Evolutionary conservation across 1,139 yeast genomes (phyloP).

Genomic region (Lodderomyces margitis): DNA sequence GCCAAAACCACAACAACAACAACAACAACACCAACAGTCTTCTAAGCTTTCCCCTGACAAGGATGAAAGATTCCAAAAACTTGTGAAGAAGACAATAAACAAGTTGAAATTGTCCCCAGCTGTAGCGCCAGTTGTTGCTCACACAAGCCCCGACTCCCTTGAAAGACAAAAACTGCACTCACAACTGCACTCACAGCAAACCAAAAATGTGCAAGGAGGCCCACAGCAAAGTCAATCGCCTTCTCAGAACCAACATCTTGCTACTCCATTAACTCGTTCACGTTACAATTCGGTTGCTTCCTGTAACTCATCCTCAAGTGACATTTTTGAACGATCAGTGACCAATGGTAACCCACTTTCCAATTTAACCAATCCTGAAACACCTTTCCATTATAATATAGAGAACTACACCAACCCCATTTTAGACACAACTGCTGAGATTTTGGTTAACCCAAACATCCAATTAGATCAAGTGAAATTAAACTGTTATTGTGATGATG

Average conservation of each 20-base stretch:
- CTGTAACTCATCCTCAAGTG: slow-evolving; percentile 11
- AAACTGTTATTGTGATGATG: slow-evolving; percentile 23
- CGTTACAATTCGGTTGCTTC: slow-evolving; percentile 10
- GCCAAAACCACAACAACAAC: neutral
- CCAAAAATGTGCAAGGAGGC: too few relatives aligned
- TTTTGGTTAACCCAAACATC: slow-evolving; percentile 27
- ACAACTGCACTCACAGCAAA: neutral
- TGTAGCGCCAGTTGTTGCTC: slow-evolving; percentile 1
- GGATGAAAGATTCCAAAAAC: slow-evolving; percentile 11
- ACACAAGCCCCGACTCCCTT: neutral
- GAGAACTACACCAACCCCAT: slow-evolving; percentile 33
- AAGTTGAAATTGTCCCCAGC: slow-evolving; percentile 13
- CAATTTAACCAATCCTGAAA: slow-evolving; percentile 14
- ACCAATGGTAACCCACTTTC: slow-evolving; percentile 2
- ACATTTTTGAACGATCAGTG: slow-evolving; percentile 17
- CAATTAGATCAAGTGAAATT: slow-evolving; percentile 26
- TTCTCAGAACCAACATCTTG: neutral
- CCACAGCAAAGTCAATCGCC: neutral
- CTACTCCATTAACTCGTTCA: slow-evolving; percentile 3
- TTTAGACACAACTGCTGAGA: slow-evolving; percentile 32
- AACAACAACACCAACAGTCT: neutral
- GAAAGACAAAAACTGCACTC: neutral
- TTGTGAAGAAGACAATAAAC: slow-evolving; percentile 13
- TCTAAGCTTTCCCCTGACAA: neutral
- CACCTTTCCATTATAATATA: slow-evolving; percentile 26